Conservation (phyloP, 192 early-diverging fungal genomes). For the Piromyces finnis region DNA sequence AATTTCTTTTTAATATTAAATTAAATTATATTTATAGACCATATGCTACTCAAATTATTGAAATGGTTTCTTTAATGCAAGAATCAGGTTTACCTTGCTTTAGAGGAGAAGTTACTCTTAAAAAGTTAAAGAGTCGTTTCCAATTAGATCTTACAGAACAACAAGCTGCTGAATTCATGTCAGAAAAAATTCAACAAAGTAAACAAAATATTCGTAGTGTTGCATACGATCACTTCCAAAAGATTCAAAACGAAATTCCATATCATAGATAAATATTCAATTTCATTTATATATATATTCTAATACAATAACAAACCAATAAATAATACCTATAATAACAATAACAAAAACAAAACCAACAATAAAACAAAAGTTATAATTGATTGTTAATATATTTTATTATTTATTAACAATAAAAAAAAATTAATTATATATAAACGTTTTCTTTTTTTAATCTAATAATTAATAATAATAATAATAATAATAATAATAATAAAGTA, state of each 20-base stretch:
- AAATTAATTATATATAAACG: too few relatives aligned
- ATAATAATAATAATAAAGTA: too few relatives aligned
- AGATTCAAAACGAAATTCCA: not conserved
- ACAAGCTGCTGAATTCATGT: slow-evolving; percentile 90
- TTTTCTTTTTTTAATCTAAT: too few relatives aligned
- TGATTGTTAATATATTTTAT: too few relatives aligned
- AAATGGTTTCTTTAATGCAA: slow-evolving; percentile 79
- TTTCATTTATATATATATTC: too few relatives aligned
- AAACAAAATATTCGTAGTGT: slow-evolving; percentile 54
- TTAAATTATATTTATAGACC: slow-evolving; percentile 24
- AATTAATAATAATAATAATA: too few relatives aligned
- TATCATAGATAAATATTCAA: not conserved
- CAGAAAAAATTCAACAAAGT: slow-evolving; percentile 66
- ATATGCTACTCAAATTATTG: slow-evolving; percentile 78
- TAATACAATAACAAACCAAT: too few relatives aligned
- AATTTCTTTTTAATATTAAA: too few relatives aligned
- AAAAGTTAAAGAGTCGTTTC: slow-evolving; percentile 70
- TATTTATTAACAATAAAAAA: too few relatives aligned
- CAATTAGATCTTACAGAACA: slow-evolving; percentile 76
- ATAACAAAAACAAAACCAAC: too few relatives aligned
- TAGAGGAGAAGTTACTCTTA: slow-evolving; percentile 76
- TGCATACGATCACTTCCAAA: not conserved
- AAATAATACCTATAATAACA: too few relatives aligned
- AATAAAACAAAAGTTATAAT: too few relatives aligned
- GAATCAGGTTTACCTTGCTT: slow-evolving; percentile 96